A percentile compares a stretch with the other conserved stretches of the same genome.
Conservation (phyloP, 2,329 filamentous ascomycete species). For the Penicillium sp. region DNA sequence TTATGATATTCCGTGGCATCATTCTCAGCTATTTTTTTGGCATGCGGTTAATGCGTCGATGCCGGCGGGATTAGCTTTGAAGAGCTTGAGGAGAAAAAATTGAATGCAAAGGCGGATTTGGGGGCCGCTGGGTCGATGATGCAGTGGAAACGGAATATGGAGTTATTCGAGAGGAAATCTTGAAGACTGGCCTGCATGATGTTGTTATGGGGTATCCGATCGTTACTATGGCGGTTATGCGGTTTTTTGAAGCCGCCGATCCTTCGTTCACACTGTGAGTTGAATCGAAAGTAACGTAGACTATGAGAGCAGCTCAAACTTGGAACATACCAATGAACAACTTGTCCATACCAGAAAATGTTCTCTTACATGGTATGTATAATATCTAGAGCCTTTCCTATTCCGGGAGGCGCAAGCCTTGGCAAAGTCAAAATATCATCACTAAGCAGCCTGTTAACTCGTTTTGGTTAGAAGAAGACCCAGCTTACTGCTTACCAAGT, state of each 20-base stretch:
- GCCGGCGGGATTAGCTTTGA: constrained; percentile 40
- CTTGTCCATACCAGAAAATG: not conserved
- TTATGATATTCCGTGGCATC: constrained; percentile 33
- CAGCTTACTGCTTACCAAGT: not conserved
- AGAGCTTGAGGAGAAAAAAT: constrained; percentile 49
- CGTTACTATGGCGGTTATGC: constrained; percentile 52
- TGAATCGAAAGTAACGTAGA: not conserved
- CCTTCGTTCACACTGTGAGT: constrained; percentile 9
- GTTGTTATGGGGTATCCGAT: constrained; percentile 59
- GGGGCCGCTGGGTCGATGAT: constrained; percentile 53
- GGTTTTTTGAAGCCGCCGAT: constrained; percentile 43
- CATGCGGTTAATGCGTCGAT: constrained; percentile 54
- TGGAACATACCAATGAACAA: too few relatives aligned
- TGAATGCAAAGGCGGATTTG: constrained; percentile 37
- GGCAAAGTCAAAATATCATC: not conserved
- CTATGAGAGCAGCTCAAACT: too few relatives aligned
- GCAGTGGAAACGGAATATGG: constrained; percentile 51
- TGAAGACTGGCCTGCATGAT: constrained; percentile 59
- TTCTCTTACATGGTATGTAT: too few relatives aligned
- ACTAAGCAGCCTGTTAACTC: not conserved
- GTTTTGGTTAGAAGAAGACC: not conserved
- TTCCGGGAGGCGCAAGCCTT: constrained; percentile 4
- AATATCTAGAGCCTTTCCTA: not conserved
- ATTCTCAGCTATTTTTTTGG: constrained; percentile 35
- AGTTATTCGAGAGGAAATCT: constrained; percentile 54